Conservation (phyloP, 331 rosid species). For the Erythrophleum ivorense region DNA sequence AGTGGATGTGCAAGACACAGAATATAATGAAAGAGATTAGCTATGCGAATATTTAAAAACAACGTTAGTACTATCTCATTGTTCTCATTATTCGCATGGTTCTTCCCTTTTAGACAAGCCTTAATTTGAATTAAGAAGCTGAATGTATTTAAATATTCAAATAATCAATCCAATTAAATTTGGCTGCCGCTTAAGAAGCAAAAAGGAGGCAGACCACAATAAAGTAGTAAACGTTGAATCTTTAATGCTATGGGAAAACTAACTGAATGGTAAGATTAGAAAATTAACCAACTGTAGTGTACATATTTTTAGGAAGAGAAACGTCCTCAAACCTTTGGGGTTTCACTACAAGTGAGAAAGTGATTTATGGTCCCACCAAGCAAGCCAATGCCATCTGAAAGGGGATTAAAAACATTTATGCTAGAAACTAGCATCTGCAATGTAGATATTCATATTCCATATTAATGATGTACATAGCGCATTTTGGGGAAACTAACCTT, state of each 20-base stretch:
- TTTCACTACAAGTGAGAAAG: slow-evolving; percentile 64
- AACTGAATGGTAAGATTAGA: neutral
- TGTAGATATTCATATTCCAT: slow-evolving; percentile 17
- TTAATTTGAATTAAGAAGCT: slow-evolving; percentile 9
- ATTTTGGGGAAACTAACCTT: slow-evolving; percentile 67
- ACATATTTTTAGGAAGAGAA: slow-evolving; percentile 34
- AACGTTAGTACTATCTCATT: neutral
- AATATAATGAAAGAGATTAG: neutral
- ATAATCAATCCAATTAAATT: neutral
- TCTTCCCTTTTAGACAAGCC: slow-evolving; percentile 3
- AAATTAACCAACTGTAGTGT: slow-evolving; percentile 23
- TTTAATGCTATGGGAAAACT: neutral
- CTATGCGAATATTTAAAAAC: neutral
- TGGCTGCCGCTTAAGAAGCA: slow-evolving; percentile 20
- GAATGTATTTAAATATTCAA: slow-evolving; percentile 1
- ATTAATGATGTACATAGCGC: slow-evolving; percentile 19
- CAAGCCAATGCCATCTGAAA: slow-evolving; percentile 90
- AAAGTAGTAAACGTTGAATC: neutral
- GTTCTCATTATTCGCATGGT: neutral
- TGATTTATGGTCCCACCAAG: slow-evolving; percentile 90
- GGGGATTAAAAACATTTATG: slow-evolving; percentile 33
- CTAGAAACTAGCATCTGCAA: slow-evolving; percentile 32
- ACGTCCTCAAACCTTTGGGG: slow-evolving; percentile 76
- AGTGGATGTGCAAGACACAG: neutral
- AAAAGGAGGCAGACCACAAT: slow-evolving; percentile 17